phyloP scores from a whole-genome alignment of 345 rosid genomes.

The Aquilaria sinensis region DNA sequence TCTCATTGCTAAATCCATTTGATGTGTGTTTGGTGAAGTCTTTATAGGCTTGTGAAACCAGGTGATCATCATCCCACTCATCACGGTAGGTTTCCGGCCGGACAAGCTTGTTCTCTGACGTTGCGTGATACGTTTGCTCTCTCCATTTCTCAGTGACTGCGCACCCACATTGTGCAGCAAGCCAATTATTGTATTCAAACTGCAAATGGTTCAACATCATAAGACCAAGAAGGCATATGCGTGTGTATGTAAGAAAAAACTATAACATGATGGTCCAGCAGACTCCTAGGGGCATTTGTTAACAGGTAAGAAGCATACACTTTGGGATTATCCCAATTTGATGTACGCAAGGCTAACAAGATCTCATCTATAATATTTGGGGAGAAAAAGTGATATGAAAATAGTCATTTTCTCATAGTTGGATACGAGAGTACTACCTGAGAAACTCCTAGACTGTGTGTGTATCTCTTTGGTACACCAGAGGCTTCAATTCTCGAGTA shows the following conservation, averaged over 20 bases:
- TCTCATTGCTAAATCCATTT: too few relatives aligned
- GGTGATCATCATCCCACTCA: constrained; percentile 39
- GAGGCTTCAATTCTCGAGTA: constrained; percentile 1
- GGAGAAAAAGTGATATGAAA: too few relatives aligned
- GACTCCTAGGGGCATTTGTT: too few relatives aligned
- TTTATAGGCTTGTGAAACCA: constrained; percentile 27
- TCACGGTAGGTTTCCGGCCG: constrained; percentile 35
- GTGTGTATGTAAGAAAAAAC: too few relatives aligned
- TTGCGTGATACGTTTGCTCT: constrained; percentile 15
- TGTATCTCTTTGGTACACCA: constrained; percentile 1
- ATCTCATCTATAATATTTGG: too few relatives aligned
- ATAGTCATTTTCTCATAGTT: too few relatives aligned
- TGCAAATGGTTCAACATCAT: background rate
- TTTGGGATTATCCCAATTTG: too few relatives aligned
- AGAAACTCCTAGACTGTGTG: background rate
- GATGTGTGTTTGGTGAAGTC: constrained; percentile 22
- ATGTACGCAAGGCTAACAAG: too few relatives aligned
- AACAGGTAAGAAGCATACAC: too few relatives aligned
- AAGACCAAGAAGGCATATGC: too few relatives aligned
- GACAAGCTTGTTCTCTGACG: background rate
- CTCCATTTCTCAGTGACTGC: constrained; percentile 33
- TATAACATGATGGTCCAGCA: too few relatives aligned
- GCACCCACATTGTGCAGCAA: constrained; percentile 4
- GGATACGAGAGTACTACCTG: too few relatives aligned
- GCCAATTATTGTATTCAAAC: constrained; percentile 4